Evolutionary conservation across 2,329 filamentous ascomycete species (phyloP), one percentile per base, ranked within the genome.

Genomic region (Sphaerulina musiva): DNA sequence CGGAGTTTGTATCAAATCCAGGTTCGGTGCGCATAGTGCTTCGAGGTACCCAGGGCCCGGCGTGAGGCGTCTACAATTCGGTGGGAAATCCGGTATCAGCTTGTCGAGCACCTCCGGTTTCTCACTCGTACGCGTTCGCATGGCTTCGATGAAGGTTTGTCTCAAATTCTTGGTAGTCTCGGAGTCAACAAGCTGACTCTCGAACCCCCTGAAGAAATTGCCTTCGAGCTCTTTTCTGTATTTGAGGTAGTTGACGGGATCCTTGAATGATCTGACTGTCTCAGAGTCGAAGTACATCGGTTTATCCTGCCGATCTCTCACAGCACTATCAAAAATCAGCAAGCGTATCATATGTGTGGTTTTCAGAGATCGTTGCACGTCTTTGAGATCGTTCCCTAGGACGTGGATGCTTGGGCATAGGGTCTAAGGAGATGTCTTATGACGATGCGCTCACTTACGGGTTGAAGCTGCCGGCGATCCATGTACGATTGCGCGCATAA

Each of bases 401-500:
- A 4, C 26, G 26, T 29, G 26, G 26, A 29, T 4, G 26, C 26
- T 29, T 29, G 26, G 26, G 20, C 3, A 29, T 12, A 7, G 34
- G 34, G 5, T 11, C 10, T 9, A 38, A 38, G 2, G 12, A 11
- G 34, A 38, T 38, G 34, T n/a, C 2, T 38, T n/a, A 7, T 10
- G 34, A 11, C 10, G 12, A 38, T 38, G 34, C 6, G 10, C 34
- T 10, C 6, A 43, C 40, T 43, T 43, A 43, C 40, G 79, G 75
- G 0, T 79, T 79, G 68, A 82, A 85, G 17, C 48, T 54, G 14
- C 80, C 76, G 0, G 84, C 81, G 29, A 87, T 81, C 85, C 85
- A 88, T 0, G 84, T 87, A 32, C 78, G 60, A 32, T 79, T 83
- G 8, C 84, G 74, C 1, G 78, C 81, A 59, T 86, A 87, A 66